These are phyloP conservation scores for Chaetomidium leptoderma DNA, from an alignment of 495 filamentous ascomycete genomes.

Conservation along the genomic window DNA sequence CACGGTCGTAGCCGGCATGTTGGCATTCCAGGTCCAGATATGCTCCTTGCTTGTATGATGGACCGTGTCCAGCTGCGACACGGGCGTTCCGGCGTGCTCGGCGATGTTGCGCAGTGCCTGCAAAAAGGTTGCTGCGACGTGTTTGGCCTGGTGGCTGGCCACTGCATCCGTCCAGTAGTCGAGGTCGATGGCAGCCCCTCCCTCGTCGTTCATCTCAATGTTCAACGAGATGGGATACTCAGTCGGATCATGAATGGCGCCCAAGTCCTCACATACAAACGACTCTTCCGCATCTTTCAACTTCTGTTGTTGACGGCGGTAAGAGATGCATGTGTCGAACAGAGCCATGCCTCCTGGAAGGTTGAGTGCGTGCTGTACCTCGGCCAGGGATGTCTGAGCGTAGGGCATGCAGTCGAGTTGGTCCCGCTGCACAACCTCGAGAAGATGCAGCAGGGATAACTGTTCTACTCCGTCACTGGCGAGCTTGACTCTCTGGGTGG, in stretches of 20 bases:
- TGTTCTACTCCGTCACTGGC: background rate
- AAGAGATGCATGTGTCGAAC: slow-evolving; percentile 35
- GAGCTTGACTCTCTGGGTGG: slow-evolving; percentile 45
- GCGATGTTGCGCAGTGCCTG: slow-evolving; percentile 45
- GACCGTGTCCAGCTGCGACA: slow-evolving; percentile 14
- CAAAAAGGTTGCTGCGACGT: slow-evolving; percentile 48
- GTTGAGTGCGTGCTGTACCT: slow-evolving; percentile 39
- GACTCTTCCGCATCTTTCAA: background rate
- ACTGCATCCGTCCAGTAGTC: slow-evolving; percentile 54
- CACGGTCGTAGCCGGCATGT: slow-evolving; percentile 16
- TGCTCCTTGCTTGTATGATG: slow-evolving; percentile 11
- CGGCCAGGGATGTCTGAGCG: slow-evolving; percentile 39
- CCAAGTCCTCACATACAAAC: slow-evolving; percentile 18
- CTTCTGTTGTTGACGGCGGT: slow-evolving; percentile 16
- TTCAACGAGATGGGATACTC: slow-evolving; percentile 55
- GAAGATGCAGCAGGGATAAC: slow-evolving; percentile 9
- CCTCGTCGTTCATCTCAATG: slow-evolving; percentile 47
- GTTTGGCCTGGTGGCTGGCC: slow-evolving; percentile 40
- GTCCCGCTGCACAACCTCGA: slow-evolving; percentile 32
- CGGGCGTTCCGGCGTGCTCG: slow-evolving; percentile 26
- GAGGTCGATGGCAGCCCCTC: slow-evolving; percentile 44
- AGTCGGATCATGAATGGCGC: slow-evolving; percentile 50
- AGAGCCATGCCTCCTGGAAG: slow-evolving; percentile 28
- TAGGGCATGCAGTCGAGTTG: slow-evolving; percentile 36
- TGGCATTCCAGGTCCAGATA: slow-evolving; percentile 27